These are phyloP conservation scores for Pseudogymnoascus sp. DNA, from an alignment of 2,329 filamentous ascomycete species.

Conservation along the genomic window DNA sequence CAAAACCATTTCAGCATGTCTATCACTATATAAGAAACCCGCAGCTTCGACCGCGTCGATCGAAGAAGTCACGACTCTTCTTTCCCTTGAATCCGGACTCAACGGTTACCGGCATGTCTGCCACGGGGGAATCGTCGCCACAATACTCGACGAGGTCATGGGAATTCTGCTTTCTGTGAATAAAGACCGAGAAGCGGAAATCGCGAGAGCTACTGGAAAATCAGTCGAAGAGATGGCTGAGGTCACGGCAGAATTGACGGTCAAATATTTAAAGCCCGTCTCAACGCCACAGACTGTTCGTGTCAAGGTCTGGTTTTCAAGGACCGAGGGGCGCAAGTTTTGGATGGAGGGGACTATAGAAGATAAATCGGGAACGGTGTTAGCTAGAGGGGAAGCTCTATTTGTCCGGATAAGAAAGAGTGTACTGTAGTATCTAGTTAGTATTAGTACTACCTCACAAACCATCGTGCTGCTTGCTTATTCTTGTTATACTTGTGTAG, in stretches of 20 bases:
- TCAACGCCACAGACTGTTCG: slow-evolving; percentile 10
- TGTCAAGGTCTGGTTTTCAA: slow-evolving; percentile 6
- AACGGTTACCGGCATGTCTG: slow-evolving; percentile 9
- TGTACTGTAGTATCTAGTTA: background rate
- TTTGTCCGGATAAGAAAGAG: background rate
- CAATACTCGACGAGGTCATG: slow-evolving; percentile 10
- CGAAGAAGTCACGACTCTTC: slow-evolving; percentile 3
- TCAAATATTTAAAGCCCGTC: slow-evolving; percentile 10
- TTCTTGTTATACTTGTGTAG: background rate
- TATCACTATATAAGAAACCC: slow-evolving; percentile 6
- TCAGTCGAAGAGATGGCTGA: background rate
- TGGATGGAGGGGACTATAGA: slow-evolving; percentile 4
- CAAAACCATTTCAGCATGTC: slow-evolving; percentile 6
- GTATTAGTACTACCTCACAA: background rate
- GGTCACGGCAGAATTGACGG: slow-evolving; percentile 11
- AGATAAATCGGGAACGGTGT: background rate
- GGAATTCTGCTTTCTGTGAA: slow-evolving; percentile 9
- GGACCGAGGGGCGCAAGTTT: slow-evolving; percentile 8
- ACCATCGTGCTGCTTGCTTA: background rate
- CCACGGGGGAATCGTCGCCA: slow-evolving; percentile 10
- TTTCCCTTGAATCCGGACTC: slow-evolving; percentile 5
- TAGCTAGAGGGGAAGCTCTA: background rate
- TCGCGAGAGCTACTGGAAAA: background rate
- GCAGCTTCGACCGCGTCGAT: background rate
- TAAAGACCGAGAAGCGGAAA: background rate